These are phyloP conservation scores for Botrytis byssoidea DNA, from an alignment of 2,329 filamentous ascomycete genomes.

Conservation along the genomic window DNA sequence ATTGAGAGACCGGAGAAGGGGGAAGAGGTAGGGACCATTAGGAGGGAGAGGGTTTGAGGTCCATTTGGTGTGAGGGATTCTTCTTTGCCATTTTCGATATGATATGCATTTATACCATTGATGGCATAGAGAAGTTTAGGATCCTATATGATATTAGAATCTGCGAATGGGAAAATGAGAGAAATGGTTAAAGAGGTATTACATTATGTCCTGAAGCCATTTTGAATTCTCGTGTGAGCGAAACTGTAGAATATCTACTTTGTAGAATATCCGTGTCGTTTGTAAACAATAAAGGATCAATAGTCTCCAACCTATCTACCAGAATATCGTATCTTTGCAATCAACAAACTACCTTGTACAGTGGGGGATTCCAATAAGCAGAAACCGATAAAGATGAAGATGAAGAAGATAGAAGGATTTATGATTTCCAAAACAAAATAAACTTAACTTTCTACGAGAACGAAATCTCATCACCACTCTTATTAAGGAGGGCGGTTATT, in stretches of 20 bases:
- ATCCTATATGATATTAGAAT: conserved; percentile 42
- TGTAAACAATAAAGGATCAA: neutral
- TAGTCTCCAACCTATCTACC: neutral
- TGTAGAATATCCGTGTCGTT: neutral
- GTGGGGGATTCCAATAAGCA: neutral
- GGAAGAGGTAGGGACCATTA: conserved; percentile 93
- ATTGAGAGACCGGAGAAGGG: conserved; percentile 57
- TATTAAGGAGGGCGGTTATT: neutral
- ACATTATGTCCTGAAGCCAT: conserved; percentile 39
- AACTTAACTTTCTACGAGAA: neutral
- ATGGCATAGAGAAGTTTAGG: conserved; percentile 69
- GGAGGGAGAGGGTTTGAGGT: conserved; percentile 83
- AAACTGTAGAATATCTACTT: neutral
- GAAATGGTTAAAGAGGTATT: conserved; percentile 1
- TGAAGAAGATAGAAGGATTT: neutral
- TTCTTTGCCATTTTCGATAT: conserved; percentile 86
- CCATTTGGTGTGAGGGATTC: conserved; percentile 78
- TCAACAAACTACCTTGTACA: neutral
- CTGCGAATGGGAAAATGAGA: neutral
- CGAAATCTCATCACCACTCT: neutral
- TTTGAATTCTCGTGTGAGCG: neutral
- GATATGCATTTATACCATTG: conserved; percentile 85
- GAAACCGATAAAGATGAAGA: neutral
- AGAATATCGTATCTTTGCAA: neutral
- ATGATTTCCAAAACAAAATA: neutral